Evolutionary conservation across 2,329 filamentous ascomycete species (phyloP), one percentile per base, ranked within the genome.

Genomic region (Ophiosphaerella korrae): DNA sequence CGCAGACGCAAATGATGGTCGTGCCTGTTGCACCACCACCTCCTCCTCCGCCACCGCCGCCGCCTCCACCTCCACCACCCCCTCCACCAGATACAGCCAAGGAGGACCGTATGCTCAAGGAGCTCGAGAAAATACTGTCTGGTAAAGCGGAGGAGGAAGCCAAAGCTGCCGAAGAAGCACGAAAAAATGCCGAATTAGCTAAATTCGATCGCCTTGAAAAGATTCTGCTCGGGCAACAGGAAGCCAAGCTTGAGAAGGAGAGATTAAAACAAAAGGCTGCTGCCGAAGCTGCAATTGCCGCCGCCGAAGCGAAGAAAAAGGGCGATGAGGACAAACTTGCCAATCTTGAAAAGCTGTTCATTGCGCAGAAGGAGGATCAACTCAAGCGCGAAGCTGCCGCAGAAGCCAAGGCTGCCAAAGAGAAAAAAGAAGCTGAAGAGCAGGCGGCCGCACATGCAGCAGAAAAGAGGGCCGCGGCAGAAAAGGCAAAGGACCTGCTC

Each of bases 361-460:
- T 75, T 44, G 72, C 75, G 43, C 73, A 75, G 29, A 74, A 77
- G 47, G 74, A 77, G 24, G 68, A 74, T 37, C 72, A 73, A 42
- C 53, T 73, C 29, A 72, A 70, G 40, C 60, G 70, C 7, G 72
- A 76, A 50, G 66, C 63, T 16, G 73, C 68, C 1, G 47, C 59
- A 8, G 71, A 70, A 0, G 68, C 70, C 11, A 51, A 62, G 50
- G 56, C 64, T 48, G 60, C 67, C 59, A 65, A 70, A 6, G 75
- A 74, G 40, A 81, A 82, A 63, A 82, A 77, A 47, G 76, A 77
- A 13, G 74, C 76, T 33, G 77, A 80, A 37, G 70, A 74, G 11
- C 74, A 78, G 42, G 78, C 79, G n/a, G 76, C 76, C 34, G 81
- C 82, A 65, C 80, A 78, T 52, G 77, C 78, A 18, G 76, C 77